These are phyloP conservation scores for Ichthyophonus hoferi DNA, from an alignment of 208 protist species.

Conservation along the genomic window DNA sequence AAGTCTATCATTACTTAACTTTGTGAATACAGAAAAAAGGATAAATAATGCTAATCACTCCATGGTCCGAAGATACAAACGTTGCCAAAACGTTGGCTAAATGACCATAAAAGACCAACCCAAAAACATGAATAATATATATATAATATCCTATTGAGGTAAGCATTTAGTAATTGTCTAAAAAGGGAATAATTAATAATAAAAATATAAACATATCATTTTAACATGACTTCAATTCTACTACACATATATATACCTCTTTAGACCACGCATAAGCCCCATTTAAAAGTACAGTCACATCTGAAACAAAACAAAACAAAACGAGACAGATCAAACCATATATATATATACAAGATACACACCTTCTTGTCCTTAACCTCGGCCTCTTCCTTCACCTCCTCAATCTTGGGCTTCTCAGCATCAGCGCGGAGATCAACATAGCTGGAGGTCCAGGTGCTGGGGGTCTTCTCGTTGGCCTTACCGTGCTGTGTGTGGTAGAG, in stretches of 20 bases:
- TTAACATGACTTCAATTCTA: background rate
- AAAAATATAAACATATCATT: background rate
- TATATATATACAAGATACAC: background rate
- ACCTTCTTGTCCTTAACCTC: conserved; percentile 54
- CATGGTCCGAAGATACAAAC: background rate
- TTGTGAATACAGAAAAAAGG: no score
- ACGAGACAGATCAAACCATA: background rate
- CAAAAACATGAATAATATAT: no score
- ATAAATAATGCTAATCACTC: background rate
- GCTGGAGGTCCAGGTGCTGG: conserved; percentile 78
- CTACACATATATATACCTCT: background rate
- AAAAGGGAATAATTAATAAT: background rate
- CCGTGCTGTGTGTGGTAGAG: conserved; percentile 79
- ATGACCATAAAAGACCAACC: no score
- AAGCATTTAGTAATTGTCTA: no score
- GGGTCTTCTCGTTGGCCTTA: conserved; percentile 90
- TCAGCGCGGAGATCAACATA: conserved; percentile 79
- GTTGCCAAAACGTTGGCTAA: background rate
- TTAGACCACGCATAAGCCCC: background rate
- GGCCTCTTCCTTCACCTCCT: conserved; percentile 66
- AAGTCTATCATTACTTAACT: no score
- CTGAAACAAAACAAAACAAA: background rate
- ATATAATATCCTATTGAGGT: no score
- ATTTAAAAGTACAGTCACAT: background rate
- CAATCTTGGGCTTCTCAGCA: background rate